phyloP scores from a whole-genome alignment of 2,329 filamentous ascomycete genomes.

The Colletotrichum somersetense region DNA sequence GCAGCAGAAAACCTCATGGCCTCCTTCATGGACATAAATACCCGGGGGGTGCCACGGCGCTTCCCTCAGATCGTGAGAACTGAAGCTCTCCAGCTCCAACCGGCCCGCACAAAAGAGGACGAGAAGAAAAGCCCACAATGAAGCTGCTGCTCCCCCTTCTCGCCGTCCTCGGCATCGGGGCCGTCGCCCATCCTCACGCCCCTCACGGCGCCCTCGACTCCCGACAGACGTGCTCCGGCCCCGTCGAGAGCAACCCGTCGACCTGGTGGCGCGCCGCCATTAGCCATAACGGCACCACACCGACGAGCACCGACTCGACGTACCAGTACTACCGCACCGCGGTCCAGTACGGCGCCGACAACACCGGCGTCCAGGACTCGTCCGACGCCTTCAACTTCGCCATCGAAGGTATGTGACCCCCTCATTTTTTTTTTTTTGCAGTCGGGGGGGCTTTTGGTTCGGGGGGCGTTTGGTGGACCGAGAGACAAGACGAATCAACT shows the following conservation, averaged over 20 bases:
- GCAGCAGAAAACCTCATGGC: not conserved
- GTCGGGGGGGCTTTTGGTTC: not conserved
- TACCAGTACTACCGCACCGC: constrained; percentile 48
- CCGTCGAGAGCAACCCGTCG: constrained; percentile 28
- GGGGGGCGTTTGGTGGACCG: constrained; percentile 14
- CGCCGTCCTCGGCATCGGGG: constrained; percentile 11
- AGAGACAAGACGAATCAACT: not conserved
- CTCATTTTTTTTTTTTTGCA: not conserved
- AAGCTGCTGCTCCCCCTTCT: constrained; percentile 29
- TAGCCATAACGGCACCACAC: constrained; percentile 46
- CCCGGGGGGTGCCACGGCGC: not conserved
- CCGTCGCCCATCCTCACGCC: constrained; percentile 17
- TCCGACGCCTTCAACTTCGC: constrained; percentile 48
- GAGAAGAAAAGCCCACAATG: constrained; percentile 12
- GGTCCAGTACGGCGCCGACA: constrained; percentile 47
- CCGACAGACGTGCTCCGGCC: constrained; percentile 31
- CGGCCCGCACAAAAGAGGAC: not conserved
- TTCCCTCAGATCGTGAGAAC: not conserved
- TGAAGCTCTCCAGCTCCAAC: not conserved
- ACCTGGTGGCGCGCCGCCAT: constrained; percentile 48
- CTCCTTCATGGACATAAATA: not conserved
- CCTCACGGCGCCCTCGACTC: constrained; percentile 16
- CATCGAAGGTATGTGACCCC: constrained; percentile 37
- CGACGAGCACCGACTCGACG: constrained; percentile 44
- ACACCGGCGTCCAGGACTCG: constrained; percentile 45